Conservation (phyloP, 495 filamentous ascomycete genomes). For the Penicillium desertorum region DNA sequence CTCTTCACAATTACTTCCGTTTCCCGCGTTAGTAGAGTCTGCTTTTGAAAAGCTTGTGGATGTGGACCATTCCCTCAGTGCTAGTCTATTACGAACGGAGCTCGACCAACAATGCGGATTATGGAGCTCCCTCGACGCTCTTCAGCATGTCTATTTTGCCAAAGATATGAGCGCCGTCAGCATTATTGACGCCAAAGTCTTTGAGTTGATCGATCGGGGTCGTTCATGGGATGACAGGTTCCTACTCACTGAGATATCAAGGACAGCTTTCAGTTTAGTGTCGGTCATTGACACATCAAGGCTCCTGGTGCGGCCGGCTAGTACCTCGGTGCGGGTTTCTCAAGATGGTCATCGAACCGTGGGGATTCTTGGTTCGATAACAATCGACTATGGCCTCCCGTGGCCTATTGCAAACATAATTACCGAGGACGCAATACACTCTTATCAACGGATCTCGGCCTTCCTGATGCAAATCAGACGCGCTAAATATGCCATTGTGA, state of each 20-base stretch:
- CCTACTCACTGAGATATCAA: constrained; percentile 74
- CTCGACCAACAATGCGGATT: constrained; percentile 72
- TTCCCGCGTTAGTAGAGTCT: constrained; percentile 67
- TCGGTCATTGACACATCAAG: constrained; percentile 55
- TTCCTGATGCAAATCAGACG: constrained; percentile 77
- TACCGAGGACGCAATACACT: constrained; percentile 54
- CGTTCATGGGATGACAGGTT: constrained; percentile 80
- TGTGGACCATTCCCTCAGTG: constrained; percentile 66
- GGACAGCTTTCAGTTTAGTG: constrained; percentile 59
- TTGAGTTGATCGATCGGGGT: constrained; percentile 71
- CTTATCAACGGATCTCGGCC: constrained; percentile 69
- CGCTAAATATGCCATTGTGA: constrained; percentile 66
- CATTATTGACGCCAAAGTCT: constrained; percentile 65
- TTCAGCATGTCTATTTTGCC: constrained; percentile 72
- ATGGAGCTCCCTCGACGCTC: constrained; percentile 60
- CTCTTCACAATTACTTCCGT: constrained; percentile 58
- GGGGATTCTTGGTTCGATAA: constrained; percentile 54
- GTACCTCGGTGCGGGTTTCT: constrained; percentile 13
- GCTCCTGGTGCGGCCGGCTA: constrained; percentile 52
- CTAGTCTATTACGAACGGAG: constrained; percentile 58
- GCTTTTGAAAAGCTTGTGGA: constrained; percentile 72
- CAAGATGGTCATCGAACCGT: constrained; percentile 37
- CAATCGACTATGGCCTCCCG: constrained; percentile 62
- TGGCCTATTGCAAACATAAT: constrained; percentile 90
- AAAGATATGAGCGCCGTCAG: constrained; percentile 64